Evolutionary conservation across 768 basidiomycete species (phyloP), one percentile per base, ranked within the genome.

Genomic region (Tulasnella calospora): DNA sequence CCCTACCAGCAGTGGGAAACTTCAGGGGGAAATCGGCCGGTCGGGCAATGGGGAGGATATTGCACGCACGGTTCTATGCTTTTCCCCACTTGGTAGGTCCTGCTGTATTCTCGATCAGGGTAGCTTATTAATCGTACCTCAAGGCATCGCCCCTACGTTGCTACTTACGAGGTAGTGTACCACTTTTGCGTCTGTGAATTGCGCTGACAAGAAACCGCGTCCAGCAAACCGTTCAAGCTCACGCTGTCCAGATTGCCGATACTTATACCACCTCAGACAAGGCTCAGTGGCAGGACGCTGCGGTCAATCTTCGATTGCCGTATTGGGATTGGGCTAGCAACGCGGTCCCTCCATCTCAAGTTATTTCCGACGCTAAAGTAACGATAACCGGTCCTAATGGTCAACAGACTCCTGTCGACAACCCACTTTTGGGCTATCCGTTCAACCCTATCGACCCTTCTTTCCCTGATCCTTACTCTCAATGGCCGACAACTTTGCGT

Each of bases 271-370:
- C 27, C 41, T 15, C 71, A 9, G 80, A 77, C 72, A 57, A 79
- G 38, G 41, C 72, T 0, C 74, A 38, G 17, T 87, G 86, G 85
- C 74, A 82, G 35, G 55, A 81, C 38, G 86, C 85, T 0, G 87
- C 87, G 8, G 41, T 74, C 33, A 78, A 82, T 19, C 82, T 88
- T 13, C 84, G 87, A 21, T 81, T 84, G 70, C 87, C 87, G 0
- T 89, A 85, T 83, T 89, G 88, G 88, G 88, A 89, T 81, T 89
- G 88, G 88, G 87, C 88, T 4, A 71, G 41, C 2, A 84, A 85
- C 21, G 69, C 83, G 0, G 82, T 85, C 15, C 86, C 86, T 44
- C 87, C 88, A 6, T 73, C 82, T 1, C 85, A 86, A 79, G 84
- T 88, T 44, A 86, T 86, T 74, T 82, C 83, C 9, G 78, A 83